Evolutionary conservation across 2,329 filamentous ascomycete species (phyloP), one percentile per base, ranked within the genome.

Genomic region (Pseudogymnoascus verrucosus): DNA sequence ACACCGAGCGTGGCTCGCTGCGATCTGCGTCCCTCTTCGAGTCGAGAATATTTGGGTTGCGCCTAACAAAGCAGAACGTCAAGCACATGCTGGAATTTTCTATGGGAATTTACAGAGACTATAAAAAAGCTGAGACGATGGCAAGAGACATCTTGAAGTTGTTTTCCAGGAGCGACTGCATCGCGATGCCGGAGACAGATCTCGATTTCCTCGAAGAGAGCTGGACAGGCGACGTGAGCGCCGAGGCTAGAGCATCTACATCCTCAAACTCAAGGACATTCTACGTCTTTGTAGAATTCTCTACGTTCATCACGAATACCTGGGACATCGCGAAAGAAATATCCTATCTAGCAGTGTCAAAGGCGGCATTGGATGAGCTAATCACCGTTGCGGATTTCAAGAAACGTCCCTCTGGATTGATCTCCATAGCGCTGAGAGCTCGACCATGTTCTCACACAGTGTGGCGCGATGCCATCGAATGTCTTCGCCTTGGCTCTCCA

Each of bases 171-270:
- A 60, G 60, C 28, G 64, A 66, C 60, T 61, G 64, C 28, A 44
- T 66, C 36, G 39, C 64, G 39, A 63, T 66, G 42, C 62, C 60
- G 5, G 64, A 60, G 61, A 57, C 62, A 37, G 64, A 66, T 59
- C 60, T 66, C 54, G 64, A 66, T 40, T 63, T 63, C 60, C 63
- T 66, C 47, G 64, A 66, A 66, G 64, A 66, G 31, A 37, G 60
- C 63, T 64, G 64, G 63, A 64, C 34, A 28, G 63, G 64, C 16
- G 42, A 26, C 42, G 26, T 4, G 10, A 12, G 7, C 11, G 19
- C 42, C 5, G 21, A 26, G 42, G 19, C 12, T 3, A 61, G 60
- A 63, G 28, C 64, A 40, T 37, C 60, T 34, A 57, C 44, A 39
- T 47, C 51, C 16, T 64, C 64, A 60, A 63, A 54, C 60, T 64